A percentile compares a stretch with the other conserved stretches of the same genome.
These are phyloP conservation scores for Huntiella savannae DNA, from an alignment of 2,329 filamentous ascomycete species.

Conservation along the genomic window DNA sequence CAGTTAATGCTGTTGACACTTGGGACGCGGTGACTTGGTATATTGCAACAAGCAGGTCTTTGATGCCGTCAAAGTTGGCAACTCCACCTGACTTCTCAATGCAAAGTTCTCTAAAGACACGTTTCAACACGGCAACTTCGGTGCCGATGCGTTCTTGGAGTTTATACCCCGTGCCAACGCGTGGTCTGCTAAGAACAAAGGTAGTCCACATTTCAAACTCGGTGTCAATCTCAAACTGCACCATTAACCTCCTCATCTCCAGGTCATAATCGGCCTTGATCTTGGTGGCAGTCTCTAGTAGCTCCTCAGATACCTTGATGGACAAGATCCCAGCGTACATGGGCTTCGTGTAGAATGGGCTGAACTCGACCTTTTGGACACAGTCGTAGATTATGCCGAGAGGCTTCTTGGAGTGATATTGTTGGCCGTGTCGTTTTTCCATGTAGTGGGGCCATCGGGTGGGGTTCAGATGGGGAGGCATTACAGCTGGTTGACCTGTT, in stretches of 20 bases:
- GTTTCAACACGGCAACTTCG: conserved; percentile 45
- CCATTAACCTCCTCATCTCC: conserved; percentile 60
- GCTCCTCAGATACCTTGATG: conserved; percentile 30
- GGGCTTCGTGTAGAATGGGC: conserved; percentile 46
- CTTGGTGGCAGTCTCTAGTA: conserved; percentile 38
- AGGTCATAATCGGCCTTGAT: conserved; percentile 67
- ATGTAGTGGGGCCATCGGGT: conserved; percentile 69
- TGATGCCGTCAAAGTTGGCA: conserved; percentile 28
- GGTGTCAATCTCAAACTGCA: conserved; percentile 61
- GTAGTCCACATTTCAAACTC: conserved; percentile 88
- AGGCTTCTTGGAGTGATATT: conserved; percentile 50
- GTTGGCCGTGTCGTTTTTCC: conserved; percentile 39
- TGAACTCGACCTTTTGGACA: conserved; percentile 47
- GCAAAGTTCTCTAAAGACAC: conserved; percentile 49
- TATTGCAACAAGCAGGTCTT: conserved; percentile 66
- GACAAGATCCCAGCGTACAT: conserved; percentile 63
- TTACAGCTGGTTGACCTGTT: conserved; percentile 57
- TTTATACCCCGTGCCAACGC: conserved; percentile 62
- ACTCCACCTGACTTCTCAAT: conserved; percentile 42
- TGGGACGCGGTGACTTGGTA: conserved; percentile 66
- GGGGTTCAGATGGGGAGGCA: conserved; percentile 42
- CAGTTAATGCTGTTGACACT: conserved; percentile 35
- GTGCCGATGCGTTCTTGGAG: conserved; percentile 64
- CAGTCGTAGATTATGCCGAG: conserved; percentile 71
- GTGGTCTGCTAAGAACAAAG: conserved; percentile 60